Percentiles rank a stretch among this genome's conserved stretches.
phyloP scores from a whole-genome alignment of 1,139 yeast genomes.

The Waltiozyma sp. region DNA sequence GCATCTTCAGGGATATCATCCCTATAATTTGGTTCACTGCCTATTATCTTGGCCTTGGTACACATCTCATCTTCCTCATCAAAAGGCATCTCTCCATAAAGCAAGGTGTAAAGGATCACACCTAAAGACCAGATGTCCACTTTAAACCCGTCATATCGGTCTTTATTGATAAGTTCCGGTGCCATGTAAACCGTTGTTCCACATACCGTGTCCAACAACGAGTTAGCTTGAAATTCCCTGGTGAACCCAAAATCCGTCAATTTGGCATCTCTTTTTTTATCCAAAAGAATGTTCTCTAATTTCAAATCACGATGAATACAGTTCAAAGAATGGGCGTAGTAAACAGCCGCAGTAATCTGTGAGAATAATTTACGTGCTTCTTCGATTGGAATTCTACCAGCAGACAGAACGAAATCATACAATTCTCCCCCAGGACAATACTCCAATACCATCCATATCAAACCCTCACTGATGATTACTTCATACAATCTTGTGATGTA shows the following conservation, averaged over 20 bases:
- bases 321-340: constrained; percentile 71
- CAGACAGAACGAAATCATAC: constrained; percentile 55
- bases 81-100: constrained; percentile 86
- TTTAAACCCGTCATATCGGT: constrained; percentile 70
- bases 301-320: constrained; percentile 88
- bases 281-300: constrained; percentile 73
- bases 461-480: constrained; percentile 67
- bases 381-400: constrained; percentile 39
- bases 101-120: constrained; percentile 78
- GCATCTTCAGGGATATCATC: constrained; percentile 39
- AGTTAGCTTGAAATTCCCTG: constrained; percentile 54
- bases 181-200: constrained; percentile 98
- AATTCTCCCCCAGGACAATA: constrained; percentile 87
- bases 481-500: constrained; percentile 81
- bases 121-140: constrained; percentile 93
- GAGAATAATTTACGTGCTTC: constrained; percentile 56
- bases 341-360: constrained; percentile 74
- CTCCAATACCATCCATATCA: constrained; percentile 81
- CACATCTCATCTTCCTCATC: constrained; percentile 64
- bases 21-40: constrained; percentile 50
- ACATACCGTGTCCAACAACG: constrained; percentile 71
- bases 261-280: constrained; percentile 58
- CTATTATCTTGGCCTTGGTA: constrained; percentile 50
- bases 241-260: constrained; percentile 92
- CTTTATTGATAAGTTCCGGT: constrained; percentile 67